Conservation (phyloP, 2,329 filamentous ascomycete genomes). For the Teratosphaeria viscida region DNA sequence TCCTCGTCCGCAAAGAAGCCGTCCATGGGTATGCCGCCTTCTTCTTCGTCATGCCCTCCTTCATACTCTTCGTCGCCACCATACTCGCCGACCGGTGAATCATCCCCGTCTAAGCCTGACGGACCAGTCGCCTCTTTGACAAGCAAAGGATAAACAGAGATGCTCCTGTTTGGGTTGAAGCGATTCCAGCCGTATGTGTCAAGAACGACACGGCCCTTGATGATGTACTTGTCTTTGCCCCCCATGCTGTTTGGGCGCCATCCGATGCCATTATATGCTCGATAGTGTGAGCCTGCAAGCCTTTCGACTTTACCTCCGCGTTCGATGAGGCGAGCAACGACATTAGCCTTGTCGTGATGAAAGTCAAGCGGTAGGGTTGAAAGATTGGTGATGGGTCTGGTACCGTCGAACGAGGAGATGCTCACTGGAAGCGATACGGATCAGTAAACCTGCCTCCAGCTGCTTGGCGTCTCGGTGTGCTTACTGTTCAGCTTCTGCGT, state of each 20-base stretch:
- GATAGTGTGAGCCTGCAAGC: conserved; percentile 41
- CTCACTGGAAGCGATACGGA: conserved; percentile 5
- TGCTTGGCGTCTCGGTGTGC: too few relatives aligned
- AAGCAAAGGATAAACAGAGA: conserved; percentile 29
- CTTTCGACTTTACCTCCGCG: conserved; percentile 38
- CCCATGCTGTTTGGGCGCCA: conserved; percentile 25
- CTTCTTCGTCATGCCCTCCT: conserved; percentile 12
- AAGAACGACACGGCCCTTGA: conserved; percentile 43
- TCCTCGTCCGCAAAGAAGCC: conserved; percentile 21
- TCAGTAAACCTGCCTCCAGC: too few relatives aligned
- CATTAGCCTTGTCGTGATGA: conserved; percentile 30
- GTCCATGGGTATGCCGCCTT: conserved; percentile 26
- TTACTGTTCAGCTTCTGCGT: conserved; percentile 16
- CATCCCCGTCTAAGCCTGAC: conserved; percentile 1
- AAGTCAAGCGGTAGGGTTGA: conserved; percentile 35
- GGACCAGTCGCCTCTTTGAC: conserved; percentile 3
- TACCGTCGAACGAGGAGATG: conserved; percentile 30
- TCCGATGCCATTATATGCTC: conserved; percentile 38
- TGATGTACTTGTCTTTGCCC: conserved; percentile 30
- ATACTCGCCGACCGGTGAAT: not conserved
- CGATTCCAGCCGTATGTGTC: conserved; percentile 36
- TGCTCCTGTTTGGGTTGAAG: conserved; percentile 34
- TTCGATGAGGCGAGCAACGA: conserved; percentile 32
- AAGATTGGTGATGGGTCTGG: conserved; percentile 31
- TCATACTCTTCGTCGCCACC: conserved; percentile 10